A percentile compares a stretch with the other conserved stretches of the same genome.
phyloP scores from a whole-genome alignment of 2,329 filamentous ascomycete species.

The Fusarium liriodendri region DNA sequence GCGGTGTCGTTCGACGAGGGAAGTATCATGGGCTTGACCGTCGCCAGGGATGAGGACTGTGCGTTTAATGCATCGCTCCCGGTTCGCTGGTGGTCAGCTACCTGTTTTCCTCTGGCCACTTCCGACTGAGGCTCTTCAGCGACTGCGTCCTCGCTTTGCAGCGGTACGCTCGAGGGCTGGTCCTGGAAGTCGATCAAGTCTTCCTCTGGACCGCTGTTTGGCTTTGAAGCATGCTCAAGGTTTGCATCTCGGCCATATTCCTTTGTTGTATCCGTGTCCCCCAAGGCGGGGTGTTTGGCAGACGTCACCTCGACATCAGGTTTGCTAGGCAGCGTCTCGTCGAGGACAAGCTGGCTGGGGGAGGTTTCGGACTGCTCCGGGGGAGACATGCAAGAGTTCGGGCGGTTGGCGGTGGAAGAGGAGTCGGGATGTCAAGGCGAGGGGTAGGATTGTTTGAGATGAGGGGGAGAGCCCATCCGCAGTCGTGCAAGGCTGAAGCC shows the following conservation, averaged over 20 bases:
- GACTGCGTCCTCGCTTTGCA: slow-evolving; percentile 4
- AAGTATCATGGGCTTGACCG: slow-evolving; percentile 59
- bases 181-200: slow-evolving; percentile 40
- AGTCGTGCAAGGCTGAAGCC: slow-evolving; percentile 34
- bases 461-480: slow-evolving; percentile 38
- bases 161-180: slow-evolving; percentile 9
- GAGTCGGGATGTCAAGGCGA: slow-evolving; percentile 14
- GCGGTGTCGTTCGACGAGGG: slow-evolving; percentile 49
- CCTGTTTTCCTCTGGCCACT: slow-evolving; percentile 42
- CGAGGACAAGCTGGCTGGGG: slow-evolving; percentile 43
- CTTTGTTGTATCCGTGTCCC: slow-evolving; percentile 14
- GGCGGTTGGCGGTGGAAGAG: slow-evolving; percentile 1
- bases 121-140: slow-evolving; percentile 18
- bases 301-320: slow-evolving; percentile 45
- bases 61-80: slow-evolving; percentile 39
- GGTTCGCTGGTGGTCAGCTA: slow-evolving; percentile 24
- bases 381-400: slow-evolving; percentile 51
- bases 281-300: slow-evolving; percentile 25
- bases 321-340: slow-evolving; percentile 44
- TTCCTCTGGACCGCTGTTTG: slow-evolving; percentile 7
- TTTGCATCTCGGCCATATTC: slow-evolving; percentile 6
- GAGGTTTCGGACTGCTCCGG: slow-evolving; percentile 45
- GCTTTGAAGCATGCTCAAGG: background rate
- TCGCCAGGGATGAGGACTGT: slow-evolving; percentile 61
- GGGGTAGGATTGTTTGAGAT: slow-evolving; percentile 19